These are phyloP conservation scores for Paramecium octaurelia DNA, from an alignment of 73 alveolate species.

Conservation along the genomic window DNA sequence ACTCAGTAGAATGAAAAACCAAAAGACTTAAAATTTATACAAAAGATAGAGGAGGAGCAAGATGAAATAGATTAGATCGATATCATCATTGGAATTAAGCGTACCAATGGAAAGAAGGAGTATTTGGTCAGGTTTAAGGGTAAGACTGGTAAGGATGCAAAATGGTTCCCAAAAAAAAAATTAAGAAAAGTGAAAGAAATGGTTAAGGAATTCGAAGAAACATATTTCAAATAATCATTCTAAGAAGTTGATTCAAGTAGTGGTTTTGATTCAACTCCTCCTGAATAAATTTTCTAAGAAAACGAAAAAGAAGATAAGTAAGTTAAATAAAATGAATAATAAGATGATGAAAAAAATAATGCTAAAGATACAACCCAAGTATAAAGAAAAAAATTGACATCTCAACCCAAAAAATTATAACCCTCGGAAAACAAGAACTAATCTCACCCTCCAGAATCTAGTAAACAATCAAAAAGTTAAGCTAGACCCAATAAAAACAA, in stretches of 20 bases:
- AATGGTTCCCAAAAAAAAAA: not conserved
- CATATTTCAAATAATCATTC: slow-evolving; percentile 2
- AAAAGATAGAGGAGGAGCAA: not conserved
- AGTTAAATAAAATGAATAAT: not conserved
- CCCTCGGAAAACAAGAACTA: too few species aligned
- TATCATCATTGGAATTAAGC: not conserved
- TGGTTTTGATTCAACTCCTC: slow-evolving; percentile 22
- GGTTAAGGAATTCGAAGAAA: not conserved
- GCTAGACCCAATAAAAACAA: too few species aligned
- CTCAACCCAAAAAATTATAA: too few species aligned
- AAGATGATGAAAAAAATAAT: not conserved
- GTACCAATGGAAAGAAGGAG: slow-evolving; percentile 24
- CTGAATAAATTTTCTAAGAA: not conserved
- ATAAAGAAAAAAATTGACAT: too few species aligned
- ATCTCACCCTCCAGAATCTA: too few species aligned
- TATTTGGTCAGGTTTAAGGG: slow-evolving; percentile 23
- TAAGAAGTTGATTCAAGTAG: not conserved
- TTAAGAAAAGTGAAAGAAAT: slow-evolving; percentile 17
- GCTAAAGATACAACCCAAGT: too few species aligned
- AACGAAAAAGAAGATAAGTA: not conserved
- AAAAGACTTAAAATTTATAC: not conserved
- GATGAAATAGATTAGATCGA: slow-evolving; percentile 9
- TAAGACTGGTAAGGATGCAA: slow-evolving; percentile 31
- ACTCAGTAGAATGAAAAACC: not conserved
- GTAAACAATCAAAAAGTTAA: too few species aligned